Evolutionary conservation across 495 filamentous ascomycete species (phyloP).

Genomic region (Penicillium bovifimosum): DNA sequence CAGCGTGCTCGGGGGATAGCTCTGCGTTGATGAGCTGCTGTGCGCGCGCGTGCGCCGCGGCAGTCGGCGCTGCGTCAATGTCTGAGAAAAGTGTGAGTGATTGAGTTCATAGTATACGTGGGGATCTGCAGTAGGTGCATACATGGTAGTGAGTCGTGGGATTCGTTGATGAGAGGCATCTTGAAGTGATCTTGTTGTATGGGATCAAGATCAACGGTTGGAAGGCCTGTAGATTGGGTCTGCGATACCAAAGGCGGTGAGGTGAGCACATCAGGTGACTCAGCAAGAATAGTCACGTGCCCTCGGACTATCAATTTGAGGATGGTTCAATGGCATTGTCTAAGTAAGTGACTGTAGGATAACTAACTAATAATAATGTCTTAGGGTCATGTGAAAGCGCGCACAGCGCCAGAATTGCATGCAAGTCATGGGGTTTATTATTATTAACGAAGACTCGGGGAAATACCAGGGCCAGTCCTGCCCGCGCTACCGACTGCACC

Average conservation of each 20-base stretch:
- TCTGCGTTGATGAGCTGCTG: conserved; percentile 61
- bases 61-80: conserved; percentile 63
- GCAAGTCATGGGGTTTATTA: background rate
- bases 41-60: conserved; percentile 50
- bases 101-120: background rate
- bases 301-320: background rate
- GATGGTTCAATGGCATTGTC: no score
- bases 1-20: conserved; percentile 43
- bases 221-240: background rate
- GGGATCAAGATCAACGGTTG: background rate
- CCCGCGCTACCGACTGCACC: background rate
- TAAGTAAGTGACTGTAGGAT: no score
- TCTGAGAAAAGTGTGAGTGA: conserved; percentile 44
- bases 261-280: background rate
- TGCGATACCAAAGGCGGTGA: background rate
- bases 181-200: conserved; percentile 9
- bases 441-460: background rate
- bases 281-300: background rate
- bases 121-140: conserved; percentile 13
- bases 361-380: no score
- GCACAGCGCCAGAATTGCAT: background rate
- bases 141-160: conserved; percentile 85
- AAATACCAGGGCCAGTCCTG: background rate
- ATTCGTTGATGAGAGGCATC: conserved; percentile 66
- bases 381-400: background rate